Evolutionary conservation across 2,329 filamentous ascomycete species (phyloP).

Genomic region (Alternaria ethzedia): DNA sequence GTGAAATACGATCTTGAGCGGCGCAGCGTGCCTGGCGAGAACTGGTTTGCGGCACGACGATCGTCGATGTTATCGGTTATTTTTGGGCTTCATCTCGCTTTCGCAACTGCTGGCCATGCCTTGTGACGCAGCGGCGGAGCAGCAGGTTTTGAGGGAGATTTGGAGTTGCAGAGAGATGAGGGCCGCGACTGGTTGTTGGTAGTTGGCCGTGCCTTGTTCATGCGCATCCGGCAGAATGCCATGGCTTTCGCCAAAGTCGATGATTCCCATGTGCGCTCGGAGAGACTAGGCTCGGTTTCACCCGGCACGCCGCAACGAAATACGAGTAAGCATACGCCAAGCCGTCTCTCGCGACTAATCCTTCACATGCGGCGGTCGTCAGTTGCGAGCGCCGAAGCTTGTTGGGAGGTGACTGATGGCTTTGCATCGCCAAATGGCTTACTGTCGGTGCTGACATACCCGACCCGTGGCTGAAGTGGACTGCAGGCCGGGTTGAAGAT

Average conservation of each 20-base stretch:
- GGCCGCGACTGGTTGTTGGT: not conserved
- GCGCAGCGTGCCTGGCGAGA: slow-evolving; percentile 9
- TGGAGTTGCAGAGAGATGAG: not conserved
- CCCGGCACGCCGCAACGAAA: not conserved
- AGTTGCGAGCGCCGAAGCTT: not conserved
- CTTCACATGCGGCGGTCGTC: not conserved
- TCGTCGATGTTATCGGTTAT: slow-evolving; percentile 8
- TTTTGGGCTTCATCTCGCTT: not conserved
- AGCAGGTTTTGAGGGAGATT: slow-evolving; percentile 1
- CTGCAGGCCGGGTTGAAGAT: slow-evolving; percentile 3
- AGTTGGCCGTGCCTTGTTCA: not conserved
- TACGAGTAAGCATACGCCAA: not conserved
- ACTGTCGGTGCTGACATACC: not conserved
- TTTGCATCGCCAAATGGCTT: not conserved
- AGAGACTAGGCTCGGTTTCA: slow-evolving; percentile 7
- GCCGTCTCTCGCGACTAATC: not conserved
- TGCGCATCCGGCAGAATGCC: slow-evolving; percentile 10
- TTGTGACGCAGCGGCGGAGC: slow-evolving; percentile 4
- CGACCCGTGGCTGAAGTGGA: not conserved
- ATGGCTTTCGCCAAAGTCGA: slow-evolving; percentile 8
- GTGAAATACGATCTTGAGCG: slow-evolving; percentile 6
- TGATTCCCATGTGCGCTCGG: not conserved
- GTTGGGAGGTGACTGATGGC: slow-evolving; percentile 1
- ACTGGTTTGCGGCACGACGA: slow-evolving; percentile 3
- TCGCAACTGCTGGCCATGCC: not conserved